These are phyloP conservation scores for Phytophthora constricta DNA, from an alignment of 352 stramenopile species.

Conservation along the genomic window DNA sequence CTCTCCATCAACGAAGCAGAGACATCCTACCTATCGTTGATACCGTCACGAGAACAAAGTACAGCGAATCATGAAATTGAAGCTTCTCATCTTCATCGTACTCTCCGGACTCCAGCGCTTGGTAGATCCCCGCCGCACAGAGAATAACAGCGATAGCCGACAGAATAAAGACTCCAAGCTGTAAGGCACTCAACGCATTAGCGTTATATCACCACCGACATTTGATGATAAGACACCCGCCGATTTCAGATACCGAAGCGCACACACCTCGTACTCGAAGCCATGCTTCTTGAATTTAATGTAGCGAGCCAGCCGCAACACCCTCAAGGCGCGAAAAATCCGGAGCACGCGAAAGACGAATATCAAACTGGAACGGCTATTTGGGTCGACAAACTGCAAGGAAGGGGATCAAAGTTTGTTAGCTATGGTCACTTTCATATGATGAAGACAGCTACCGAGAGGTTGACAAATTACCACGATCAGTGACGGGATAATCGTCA, in stretches of 20 bases:
- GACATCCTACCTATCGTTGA: conserved; percentile 65
- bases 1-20: not conserved
- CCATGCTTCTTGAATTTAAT: conserved; percentile 69
- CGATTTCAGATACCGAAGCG: not conserved
- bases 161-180: conserved; percentile 74
- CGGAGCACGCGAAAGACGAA: conserved; percentile 75
- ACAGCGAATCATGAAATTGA: conserved; percentile 70
- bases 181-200: not conserved
- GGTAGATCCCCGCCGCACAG: conserved; percentile 69
- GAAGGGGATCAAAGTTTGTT: not conserved
- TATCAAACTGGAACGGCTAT: conserved; percentile 54
- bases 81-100: conserved; percentile 39
- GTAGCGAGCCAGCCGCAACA: conserved; percentile 64
- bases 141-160: conserved; percentile 68
- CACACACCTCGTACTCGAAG: conserved; percentile 76
- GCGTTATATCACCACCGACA: too few relatives aligned
- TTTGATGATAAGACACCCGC: not conserved
- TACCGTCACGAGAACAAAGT: conserved; percentile 78
- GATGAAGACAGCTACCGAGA: too few relatives aligned
- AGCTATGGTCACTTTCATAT: too few relatives aligned
- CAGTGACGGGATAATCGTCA: conserved; percentile 72
- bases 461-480: conserved; percentile 47
- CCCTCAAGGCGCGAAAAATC: conserved; percentile 70
- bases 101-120: conserved; percentile 62
- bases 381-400: conserved; percentile 51